Evolutionary conservation across 2,329 filamentous ascomycete genomes (phyloP), one percentile per base, ranked within the genome.

Genomic region (Podosphaera fusca): DNA sequence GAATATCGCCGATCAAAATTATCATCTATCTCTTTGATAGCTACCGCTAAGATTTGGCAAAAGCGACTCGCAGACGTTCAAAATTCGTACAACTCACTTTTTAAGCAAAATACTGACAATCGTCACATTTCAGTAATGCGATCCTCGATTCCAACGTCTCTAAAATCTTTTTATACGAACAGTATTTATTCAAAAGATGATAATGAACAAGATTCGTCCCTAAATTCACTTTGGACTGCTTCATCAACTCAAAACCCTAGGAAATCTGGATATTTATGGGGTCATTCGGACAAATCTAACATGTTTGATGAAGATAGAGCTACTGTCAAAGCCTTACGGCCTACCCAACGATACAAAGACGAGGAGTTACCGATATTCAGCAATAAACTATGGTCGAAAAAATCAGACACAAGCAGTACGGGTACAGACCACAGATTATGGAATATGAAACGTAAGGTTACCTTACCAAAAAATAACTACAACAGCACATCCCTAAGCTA

Each of bases 111-210:
- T 58, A 59, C 72, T 60, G 74, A 72, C 60, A 70, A 70, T 62
- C 58, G 72, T 51, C 64, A 69, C 55, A 59, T 72, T 55, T 63
- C 70, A 38, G 69, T 69, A 58, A 66, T 67, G 8, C 58, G 59
- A 12, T 63, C 77, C 2, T 73, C 70, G 42, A 78, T 74, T 60
- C 75, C 75, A 36, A 79, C 76, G 52, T 76, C 76, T 55, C 74
- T 75, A 6, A 75, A 79, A 51, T 21, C 21, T 21, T 21, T 21
- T 21, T 21, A 21, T 21, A 21, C 21, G 21, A 21, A 21, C 21
- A 21, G 21, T 21, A 21, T 21, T 21, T 21, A 21, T 21, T 21
- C 21, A 21, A 21, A 21, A 21, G 21, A 21, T 21, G 21, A 21
- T 21, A 1, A 21, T 21, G 21, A 21, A 21, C 21, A 21, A 21